Evolutionary conservation across 73 alveolate genomes (phyloP).

Genomic region (Breviolum minutum): DNA sequence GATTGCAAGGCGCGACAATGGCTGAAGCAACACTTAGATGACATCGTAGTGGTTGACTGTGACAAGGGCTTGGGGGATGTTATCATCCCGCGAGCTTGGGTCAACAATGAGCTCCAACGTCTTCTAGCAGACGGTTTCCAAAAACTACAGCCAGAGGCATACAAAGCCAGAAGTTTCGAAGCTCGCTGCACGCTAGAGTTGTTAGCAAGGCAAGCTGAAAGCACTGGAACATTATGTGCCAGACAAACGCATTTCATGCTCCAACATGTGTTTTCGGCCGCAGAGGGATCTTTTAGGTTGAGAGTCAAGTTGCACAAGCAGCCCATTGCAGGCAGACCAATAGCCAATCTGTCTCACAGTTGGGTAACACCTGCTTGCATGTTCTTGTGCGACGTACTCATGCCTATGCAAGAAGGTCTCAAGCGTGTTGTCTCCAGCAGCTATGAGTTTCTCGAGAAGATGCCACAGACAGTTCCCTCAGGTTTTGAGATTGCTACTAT

Average conservation of each 20-base stretch:
- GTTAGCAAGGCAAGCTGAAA: background rate
- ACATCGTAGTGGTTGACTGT: background rate
- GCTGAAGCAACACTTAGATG: slow-evolving; percentile 32
- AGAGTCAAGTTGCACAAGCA: slow-evolving; percentile 47
- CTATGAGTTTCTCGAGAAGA: background rate
- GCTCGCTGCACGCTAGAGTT: slow-evolving; percentile 41
- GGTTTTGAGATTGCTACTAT: slow-evolving; percentile 22
- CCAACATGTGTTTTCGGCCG: background rate
- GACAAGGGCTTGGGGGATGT: slow-evolving; percentile 51
- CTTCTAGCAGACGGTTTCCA: background rate
- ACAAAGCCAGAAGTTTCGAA: background rate
- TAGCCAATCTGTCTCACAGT: slow-evolving; percentile 39
- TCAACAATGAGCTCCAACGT: background rate
- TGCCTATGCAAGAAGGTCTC: background rate
- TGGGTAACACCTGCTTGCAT: slow-evolving; percentile 40
- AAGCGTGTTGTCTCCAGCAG: slow-evolving; percentile 24
- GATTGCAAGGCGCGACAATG: slow-evolving; percentile 40
- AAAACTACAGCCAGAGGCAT: background rate
- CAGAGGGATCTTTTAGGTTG: slow-evolving; percentile 30
- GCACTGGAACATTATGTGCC: background rate
- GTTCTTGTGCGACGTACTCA: background rate
- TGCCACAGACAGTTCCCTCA: background rate
- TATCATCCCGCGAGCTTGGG: slow-evolving; percentile 18
- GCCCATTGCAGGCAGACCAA: slow-evolving; percentile 17
- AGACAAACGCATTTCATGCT: background rate